Base-by-base conservation (phyloP, 208 protist genomes). In the Trypanosoma platydactyli region DNA sequence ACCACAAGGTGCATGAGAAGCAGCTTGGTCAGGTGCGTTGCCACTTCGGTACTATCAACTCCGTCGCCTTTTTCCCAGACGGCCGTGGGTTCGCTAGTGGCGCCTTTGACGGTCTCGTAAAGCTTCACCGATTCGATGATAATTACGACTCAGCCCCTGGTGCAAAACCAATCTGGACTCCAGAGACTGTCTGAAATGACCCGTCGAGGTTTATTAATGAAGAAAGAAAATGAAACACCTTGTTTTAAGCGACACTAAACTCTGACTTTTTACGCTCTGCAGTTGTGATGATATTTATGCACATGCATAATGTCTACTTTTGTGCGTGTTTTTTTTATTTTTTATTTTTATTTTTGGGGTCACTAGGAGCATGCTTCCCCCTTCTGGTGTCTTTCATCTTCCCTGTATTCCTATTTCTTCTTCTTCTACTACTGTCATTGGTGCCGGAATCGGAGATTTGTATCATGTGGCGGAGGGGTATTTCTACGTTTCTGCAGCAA, bases 11-110 rank as follows among this genome's bases (percentile, higher is more conserved):
- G 59, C 88, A 90, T 77, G 97, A 96, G 70, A 84, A 96, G 52
- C 94, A 98, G 82, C 86, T 99, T 24, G 98, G 98, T 45, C 83
- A 89, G 58, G 78, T 99, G 18, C 83, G 81, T 56, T 98, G 97
- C 76, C 98, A 99, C 73, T 99, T 99, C 78, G 98, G 98, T 92
- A 98, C 98, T 20, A 98, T 99, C 80, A 98, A 97, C 70, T 92
- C 97, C 50, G 77, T 99, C 56, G 79, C 80, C 33, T 98, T 99
- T 77, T 86, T 94, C 75, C 98, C 98, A 24, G 90, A 98, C 76
- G 98, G 98, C 44, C 84, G 77, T 60, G 85, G 91, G 40, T 98
- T 97, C 59, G 85, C 91, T 53, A 94, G 82, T 72, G 97, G 94
- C 35, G 90, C 85, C 71, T 95, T 98, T 80, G 98, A 99, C 68